Conservation (phyloP, 2,329 filamentous ascomycete genomes). For the Fusarium scirpi region DNA sequence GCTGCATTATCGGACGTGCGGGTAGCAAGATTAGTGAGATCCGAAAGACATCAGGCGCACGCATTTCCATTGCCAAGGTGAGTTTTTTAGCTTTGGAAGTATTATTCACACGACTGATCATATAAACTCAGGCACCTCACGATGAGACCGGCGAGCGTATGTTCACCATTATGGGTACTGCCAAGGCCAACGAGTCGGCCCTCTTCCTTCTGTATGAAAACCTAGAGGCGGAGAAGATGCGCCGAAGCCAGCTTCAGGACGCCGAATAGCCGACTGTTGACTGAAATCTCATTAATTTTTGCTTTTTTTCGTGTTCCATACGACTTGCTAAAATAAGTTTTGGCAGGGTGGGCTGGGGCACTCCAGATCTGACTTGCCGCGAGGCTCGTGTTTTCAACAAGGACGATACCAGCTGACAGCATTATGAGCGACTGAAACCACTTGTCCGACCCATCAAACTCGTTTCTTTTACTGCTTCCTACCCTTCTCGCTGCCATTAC, state of each 20-base stretch:
- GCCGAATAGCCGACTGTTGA: conserved; percentile 58
- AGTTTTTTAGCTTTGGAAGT: conserved; percentile 30
- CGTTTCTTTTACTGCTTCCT: conserved; percentile 45
- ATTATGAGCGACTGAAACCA: conserved; percentile 53
- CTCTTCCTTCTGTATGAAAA: conserved; percentile 98
- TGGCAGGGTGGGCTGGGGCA: conserved; percentile 62
- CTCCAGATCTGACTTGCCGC: conserved; percentile 73
- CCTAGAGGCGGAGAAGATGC: conserved; percentile 98
- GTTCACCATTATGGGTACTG: conserved; percentile 99
- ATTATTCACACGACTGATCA: conserved; percentile 4
- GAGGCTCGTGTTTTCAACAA: conserved; percentile 67
- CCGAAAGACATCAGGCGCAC: conserved; percentile 93
- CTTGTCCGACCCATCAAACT: conserved; percentile 32
- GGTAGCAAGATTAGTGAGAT: conserved; percentile 99
- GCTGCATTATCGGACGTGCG: conserved; percentile 95
- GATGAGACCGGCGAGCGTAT: conserved; percentile 98
- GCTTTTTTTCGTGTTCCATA: conserved; percentile 46
- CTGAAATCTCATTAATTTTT: conserved; percentile 43
- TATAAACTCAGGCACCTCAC: conserved; percentile 77
- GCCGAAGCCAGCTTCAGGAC: conserved; percentile 81
- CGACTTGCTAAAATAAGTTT: conserved; percentile 57
- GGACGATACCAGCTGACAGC: conserved; percentile 59
- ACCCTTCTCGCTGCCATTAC: conserved; percentile 42
- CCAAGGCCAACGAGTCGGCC: conserved; percentile 93
- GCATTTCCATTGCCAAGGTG: conserved; percentile 96